Conservation (phyloP, 495 filamentous ascomycete genomes). For the Massariosphaeria phaeospora region DNA sequence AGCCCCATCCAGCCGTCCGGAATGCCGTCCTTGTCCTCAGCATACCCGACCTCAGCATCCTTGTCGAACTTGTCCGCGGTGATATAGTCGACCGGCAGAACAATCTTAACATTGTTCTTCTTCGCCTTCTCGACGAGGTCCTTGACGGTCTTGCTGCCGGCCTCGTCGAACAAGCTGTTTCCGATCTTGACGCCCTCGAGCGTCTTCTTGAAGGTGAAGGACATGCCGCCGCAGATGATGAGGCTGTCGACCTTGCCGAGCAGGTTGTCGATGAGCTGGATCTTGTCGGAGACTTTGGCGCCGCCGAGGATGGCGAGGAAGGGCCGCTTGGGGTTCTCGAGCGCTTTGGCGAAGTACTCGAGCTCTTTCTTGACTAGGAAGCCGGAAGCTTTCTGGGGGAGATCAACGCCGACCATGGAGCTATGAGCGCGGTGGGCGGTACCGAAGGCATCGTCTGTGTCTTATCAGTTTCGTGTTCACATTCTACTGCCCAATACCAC, state of each 20-base stretch:
- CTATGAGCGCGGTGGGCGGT: conserved; percentile 97
- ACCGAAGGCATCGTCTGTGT: conserved; percentile 90
- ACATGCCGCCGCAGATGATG: conserved; percentile 97
- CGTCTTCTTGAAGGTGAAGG: conserved; percentile 99
- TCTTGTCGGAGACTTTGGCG: conserved; percentile 98
- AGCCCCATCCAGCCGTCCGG: conserved; percentile 97
- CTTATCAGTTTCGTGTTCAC: conserved; percentile 3
- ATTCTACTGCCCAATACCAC: conserved; percentile 35
- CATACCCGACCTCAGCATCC: conserved; percentile 74
- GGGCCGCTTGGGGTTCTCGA: conserved; percentile 86
- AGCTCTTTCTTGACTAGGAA: conserved; percentile 99
- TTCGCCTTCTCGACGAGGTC: conserved; percentile 91
- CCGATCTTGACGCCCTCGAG: conserved; percentile 86
- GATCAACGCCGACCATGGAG: conserved; percentile 95
- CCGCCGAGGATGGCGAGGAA: conserved; percentile 99
- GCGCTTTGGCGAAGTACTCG: conserved; percentile 96
- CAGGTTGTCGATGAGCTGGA: conserved; percentile 98
- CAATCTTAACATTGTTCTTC: conserved; percentile 89
- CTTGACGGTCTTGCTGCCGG: conserved; percentile 84
- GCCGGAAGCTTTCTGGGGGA: conserved; percentile 91
- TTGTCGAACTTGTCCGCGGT: conserved; percentile 90
- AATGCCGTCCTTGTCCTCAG: conserved; percentile 84
- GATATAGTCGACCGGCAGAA: conserved; percentile 91
- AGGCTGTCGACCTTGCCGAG: conserved; percentile 94
- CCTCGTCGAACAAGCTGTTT: conserved; percentile 89